phyloP scores from a whole-genome alignment of 2,329 filamentous ascomycete genomes.

The Aureobasidium pullulans region DNA sequence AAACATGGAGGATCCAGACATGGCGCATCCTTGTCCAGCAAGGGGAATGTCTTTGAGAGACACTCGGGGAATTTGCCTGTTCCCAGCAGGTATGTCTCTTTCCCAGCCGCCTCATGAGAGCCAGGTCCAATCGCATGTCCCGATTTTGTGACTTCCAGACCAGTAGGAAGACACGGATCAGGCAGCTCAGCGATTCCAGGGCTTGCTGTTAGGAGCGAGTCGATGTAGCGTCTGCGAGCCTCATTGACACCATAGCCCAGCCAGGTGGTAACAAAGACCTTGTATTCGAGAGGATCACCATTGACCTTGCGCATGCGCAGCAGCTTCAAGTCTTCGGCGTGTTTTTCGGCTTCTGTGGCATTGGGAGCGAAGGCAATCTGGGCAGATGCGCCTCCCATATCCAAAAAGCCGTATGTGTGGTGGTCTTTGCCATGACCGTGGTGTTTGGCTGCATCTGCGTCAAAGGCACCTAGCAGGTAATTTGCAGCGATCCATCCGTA shows the following conservation, averaged over 20 bases:
- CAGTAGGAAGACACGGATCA: slow-evolving; percentile 82
- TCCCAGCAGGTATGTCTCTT: slow-evolving; percentile 58
- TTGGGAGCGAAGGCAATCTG: slow-evolving; percentile 98
- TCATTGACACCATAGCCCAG: slow-evolving; percentile 95
- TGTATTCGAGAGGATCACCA: slow-evolving; percentile 70
- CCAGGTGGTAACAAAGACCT: slow-evolving; percentile 94
- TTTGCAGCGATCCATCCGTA: slow-evolving; percentile 98
- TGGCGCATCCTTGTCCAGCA: slow-evolving; percentile 81
- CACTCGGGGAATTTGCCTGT: slow-evolving; percentile 86
- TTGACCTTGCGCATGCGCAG: slow-evolving; percentile 77
- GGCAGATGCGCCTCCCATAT: slow-evolving; percentile 96
- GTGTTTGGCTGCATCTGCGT: slow-evolving; percentile 63
- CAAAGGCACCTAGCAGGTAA: slow-evolving; percentile 86
- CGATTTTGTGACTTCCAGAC: slow-evolving; percentile 65
- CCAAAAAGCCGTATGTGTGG: slow-evolving; percentile 92
- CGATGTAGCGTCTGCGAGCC: slow-evolving; percentile 77
- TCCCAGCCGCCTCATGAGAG: slow-evolving; percentile 33
- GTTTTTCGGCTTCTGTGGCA: slow-evolving; percentile 77
- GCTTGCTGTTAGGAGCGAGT: slow-evolving; percentile 62
- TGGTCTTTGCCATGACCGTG: slow-evolving; percentile 81
- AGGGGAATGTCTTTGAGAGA: slow-evolving; percentile 69
- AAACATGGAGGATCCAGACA: slow-evolving; percentile 81
- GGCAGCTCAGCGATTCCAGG: slow-evolving; percentile 65
- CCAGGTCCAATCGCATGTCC: slow-evolving; percentile 51
- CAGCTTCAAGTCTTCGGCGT: slow-evolving; percentile 81